Evolutionary conservation across 73 alveolate genomes (phyloP), one percentile per base, ranked within the genome.

Genomic region (Paramecium sonneborni): DNA sequence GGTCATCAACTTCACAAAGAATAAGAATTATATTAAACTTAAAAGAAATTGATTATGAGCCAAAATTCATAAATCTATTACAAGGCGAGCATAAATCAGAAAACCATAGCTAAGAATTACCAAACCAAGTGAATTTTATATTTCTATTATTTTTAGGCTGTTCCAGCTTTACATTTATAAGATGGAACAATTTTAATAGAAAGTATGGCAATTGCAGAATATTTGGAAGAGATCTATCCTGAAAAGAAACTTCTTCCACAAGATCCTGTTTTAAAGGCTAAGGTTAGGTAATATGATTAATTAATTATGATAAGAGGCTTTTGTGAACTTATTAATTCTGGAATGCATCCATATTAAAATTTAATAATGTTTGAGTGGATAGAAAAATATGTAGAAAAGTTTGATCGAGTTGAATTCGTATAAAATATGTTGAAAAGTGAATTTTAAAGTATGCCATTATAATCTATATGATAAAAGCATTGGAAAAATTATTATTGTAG

Each of bases 141-240:
- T 1, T 88, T 32, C 68, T 70, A 12, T 95, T 74, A n/a, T 38
- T 52, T 0, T 18, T 1, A 96, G 97, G 24, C 85, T 76, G 94
- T 88, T 24, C 94, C 94, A 43, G 89, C 94, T 30, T 41, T 88
- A 24, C 39, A 69, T 21, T 20, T 69, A n/a, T 30, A 28, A 23
- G 84, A 88, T 41, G 94, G 90, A 8, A 43, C 70, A n/a, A 55
- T 85, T 9, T 90, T 95, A 7, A 55, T 92, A 14, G 98, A 95
- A 69, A 85, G 95, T 20, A 37, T 95, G 85, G 95, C 98, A 1
- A 96, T 95, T 11, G 23, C 85, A 28, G 97, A 96, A 38, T 96
- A 95, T 70, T 62, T 96, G 48, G 98, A 96, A 56, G 98, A 96
- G 85, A 94, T 92, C 0, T 92, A 93, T 32, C 92, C 96, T 52